A percentile compares a stretch with the other conserved stretches of the same genome.
These are phyloP conservation scores for Podospora sp. DNA, from an alignment of 495 filamentous ascomycete species.

Conservation along the genomic window DNA sequence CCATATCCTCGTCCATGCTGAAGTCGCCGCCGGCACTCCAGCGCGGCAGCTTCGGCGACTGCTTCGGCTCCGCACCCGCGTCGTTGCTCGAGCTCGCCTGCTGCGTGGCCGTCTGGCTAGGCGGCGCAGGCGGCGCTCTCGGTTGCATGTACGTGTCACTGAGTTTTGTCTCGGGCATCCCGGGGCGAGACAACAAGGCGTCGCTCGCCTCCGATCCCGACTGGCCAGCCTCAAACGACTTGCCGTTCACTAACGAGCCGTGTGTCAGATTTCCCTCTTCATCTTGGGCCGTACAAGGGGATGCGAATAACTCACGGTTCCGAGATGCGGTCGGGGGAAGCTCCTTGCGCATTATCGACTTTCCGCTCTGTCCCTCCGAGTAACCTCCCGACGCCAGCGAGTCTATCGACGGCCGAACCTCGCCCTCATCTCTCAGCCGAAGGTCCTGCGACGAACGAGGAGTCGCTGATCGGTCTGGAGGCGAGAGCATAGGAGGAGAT, in stretches of 20 bases:
- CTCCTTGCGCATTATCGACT: slow-evolving; percentile 54
- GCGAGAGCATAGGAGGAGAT: slow-evolving; percentile 32
- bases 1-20: slow-evolving; percentile 89
- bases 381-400: slow-evolving; percentile 27
- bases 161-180: slow-evolving; percentile 45
- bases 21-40: slow-evolving; percentile 77
- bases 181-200: slow-evolving; percentile 29
- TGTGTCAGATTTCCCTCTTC: slow-evolving; percentile 15
- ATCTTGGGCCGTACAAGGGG: neutral
- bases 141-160: slow-evolving; percentile 65
- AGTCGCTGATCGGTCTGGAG: slow-evolving; percentile 45
- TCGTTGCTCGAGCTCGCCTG: slow-evolving; percentile 28
- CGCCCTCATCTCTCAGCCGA: slow-evolving; percentile 48
- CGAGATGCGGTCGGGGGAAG: slow-evolving; percentile 40
- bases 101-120: slow-evolving; percentile 53
- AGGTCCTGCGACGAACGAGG: slow-evolving; percentile 55
- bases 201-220: slow-evolving; percentile 19
- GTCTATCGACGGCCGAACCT: slow-evolving; percentile 46
- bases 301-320: slow-evolving; percentile 37
- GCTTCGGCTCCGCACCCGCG: slow-evolving; percentile 55
- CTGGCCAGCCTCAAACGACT: slow-evolving; percentile 19
- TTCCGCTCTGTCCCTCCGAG: slow-evolving; percentile 30
- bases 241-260: slow-evolving; percentile 44
- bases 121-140: slow-evolving; percentile 60
- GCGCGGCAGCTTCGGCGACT: slow-evolving; percentile 72